Conservation (phyloP, 352 stramenopile genomes). For the Saprolegnia parasitica region DNA sequence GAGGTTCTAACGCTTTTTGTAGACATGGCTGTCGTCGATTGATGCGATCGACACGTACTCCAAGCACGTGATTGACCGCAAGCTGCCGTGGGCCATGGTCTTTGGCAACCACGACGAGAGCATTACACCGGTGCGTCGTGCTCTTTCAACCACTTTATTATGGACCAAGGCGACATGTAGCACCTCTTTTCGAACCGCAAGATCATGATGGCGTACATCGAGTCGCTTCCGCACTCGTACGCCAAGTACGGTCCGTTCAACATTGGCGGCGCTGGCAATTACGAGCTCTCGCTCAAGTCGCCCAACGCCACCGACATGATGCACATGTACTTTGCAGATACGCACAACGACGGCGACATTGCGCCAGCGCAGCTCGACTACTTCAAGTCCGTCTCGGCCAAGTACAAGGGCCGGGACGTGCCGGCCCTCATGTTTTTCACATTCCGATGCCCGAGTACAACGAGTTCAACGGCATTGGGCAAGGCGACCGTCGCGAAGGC, state of each 20-base stretch:
- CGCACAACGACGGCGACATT: conserved; percentile 30
- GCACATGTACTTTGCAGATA: conserved; percentile 62
- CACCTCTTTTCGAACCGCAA: neutral
- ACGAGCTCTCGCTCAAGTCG: conserved; percentile 43
- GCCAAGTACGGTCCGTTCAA: conserved; percentile 35
- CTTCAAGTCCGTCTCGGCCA: conserved; percentile 36
- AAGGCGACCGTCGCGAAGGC: neutral
- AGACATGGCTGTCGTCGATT: neutral
- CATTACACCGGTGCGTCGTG: neutral
- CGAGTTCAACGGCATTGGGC: neutral
- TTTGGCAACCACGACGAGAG: conserved; percentile 57
- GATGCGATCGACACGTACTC: conserved; percentile 38
- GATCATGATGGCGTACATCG: conserved; percentile 13
- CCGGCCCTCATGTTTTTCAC: conserved; percentile 65
- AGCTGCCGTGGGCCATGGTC: conserved; percentile 49
- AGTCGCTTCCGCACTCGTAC: conserved; percentile 37
- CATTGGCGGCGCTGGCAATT: conserved; percentile 51
- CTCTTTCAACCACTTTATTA: neutral
- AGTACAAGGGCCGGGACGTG: conserved; percentile 26
- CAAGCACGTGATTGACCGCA: conserved; percentile 35
- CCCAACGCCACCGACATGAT: conserved; percentile 37
- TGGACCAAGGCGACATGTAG: too few species aligned
- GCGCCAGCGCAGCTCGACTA: conserved; percentile 48
- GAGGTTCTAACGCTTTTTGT: neutral
- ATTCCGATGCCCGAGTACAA: conserved; percentile 50